A percentile compares a stretch with the other conserved stretches of the same genome.
phyloP scores from a whole-genome alignment of 352 stramenopile genomes.

The Pythium biforme region DNA sequence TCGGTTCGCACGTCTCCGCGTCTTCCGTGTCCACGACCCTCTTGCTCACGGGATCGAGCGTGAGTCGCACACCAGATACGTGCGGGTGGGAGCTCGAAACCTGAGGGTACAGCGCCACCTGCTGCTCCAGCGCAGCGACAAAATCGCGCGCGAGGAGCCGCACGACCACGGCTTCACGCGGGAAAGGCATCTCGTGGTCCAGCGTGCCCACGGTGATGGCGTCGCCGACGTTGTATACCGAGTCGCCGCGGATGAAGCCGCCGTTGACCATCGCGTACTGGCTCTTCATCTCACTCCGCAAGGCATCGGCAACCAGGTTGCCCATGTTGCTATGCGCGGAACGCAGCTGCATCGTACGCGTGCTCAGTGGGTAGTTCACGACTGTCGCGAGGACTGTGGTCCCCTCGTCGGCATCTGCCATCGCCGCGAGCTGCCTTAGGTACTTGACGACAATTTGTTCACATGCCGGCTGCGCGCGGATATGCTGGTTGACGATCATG shows the following conservation, averaged over 20 bases:
- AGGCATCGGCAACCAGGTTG: constrained; percentile 79
- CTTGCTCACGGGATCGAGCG: constrained; percentile 25
- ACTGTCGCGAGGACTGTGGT: constrained; percentile 52
- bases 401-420: constrained; percentile 37
- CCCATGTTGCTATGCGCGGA: constrained; percentile 65
- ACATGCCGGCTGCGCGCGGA: constrained; percentile 51
- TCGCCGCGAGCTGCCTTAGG: constrained; percentile 34
- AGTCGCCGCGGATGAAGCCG: constrained; percentile 85
- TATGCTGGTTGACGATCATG: constrained; percentile 73
- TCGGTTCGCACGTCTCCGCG: constrained; percentile 32
- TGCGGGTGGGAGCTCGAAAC: constrained; percentile 33
- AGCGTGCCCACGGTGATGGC: constrained; percentile 66
- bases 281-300: constrained; percentile 56
- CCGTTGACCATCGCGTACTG: constrained; percentile 85
- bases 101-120: constrained; percentile 64
- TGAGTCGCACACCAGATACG: constrained; percentile 60
- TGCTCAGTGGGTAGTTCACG: constrained; percentile 48
- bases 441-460: constrained; percentile 73
- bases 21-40: constrained; percentile 41
- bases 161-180: constrained; percentile 56
- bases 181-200: constrained; percentile 86
- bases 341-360: constrained; percentile 66
- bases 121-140: constrained; percentile 64
- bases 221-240: constrained; percentile 59
- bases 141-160: constrained; percentile 60